These are phyloP conservation scores for Ceratonia siliqua DNA, from an alignment of 306 rosid genomes.

Conservation along the genomic window DNA sequence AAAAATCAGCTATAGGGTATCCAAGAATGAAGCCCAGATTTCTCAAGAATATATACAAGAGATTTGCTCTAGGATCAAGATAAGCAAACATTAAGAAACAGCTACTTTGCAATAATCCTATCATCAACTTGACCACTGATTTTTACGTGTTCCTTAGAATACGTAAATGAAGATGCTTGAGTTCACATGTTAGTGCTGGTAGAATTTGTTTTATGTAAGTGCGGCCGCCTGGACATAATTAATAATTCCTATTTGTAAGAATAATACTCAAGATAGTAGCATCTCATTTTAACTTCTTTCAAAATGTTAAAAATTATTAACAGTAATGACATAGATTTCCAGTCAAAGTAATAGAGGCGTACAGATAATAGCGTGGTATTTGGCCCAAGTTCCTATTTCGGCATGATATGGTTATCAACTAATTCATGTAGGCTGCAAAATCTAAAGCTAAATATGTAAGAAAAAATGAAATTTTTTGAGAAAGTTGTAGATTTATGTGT, in stretches of 20 bases:
- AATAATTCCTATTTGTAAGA: background rate
- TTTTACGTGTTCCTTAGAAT: background rate
- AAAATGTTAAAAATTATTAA: background rate
- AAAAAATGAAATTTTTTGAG: too few species aligned
- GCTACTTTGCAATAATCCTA: background rate
- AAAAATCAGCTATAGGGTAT: background rate
- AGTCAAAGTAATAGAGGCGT: background rate
- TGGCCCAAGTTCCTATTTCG: too few species aligned
- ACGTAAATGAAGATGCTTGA: background rate
- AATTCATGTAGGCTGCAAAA: too few species aligned
- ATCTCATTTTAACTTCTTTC: background rate
- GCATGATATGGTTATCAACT: too few species aligned
- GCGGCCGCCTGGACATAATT: background rate
- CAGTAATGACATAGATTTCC: background rate
- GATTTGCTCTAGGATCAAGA: background rate
- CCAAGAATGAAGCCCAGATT: background rate
- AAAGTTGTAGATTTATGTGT: too few species aligned
- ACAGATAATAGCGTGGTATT: too few species aligned
- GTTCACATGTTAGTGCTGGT: background rate
- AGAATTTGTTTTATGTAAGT: background rate
- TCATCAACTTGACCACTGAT: background rate
- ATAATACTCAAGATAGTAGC: background rate
- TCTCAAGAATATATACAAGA: background rate
- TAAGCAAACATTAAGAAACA: background rate
- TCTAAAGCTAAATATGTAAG: too few species aligned